Percentiles rank a stretch among this genome's conserved stretches.
Conservation (phyloP, 208 protist species). For the Leishmania mexicana region DNA sequence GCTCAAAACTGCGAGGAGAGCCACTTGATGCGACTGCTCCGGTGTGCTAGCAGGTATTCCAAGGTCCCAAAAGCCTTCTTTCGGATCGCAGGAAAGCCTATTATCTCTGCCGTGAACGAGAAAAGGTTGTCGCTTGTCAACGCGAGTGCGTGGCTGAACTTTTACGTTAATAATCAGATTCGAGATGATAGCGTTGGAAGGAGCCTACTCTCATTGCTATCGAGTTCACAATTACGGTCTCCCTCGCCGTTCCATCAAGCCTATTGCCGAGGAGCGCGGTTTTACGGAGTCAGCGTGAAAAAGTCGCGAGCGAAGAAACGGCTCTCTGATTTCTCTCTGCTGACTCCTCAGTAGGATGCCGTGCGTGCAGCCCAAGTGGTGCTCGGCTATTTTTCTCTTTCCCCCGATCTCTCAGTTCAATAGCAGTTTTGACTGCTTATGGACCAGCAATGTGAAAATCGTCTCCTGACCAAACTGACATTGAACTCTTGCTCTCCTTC, state of each 20-base stretch:
- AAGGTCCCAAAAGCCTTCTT: conserved; percentile 58
- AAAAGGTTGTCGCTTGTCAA: conserved; percentile 45
- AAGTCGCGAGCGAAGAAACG: background rate
- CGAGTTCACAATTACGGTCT: background rate
- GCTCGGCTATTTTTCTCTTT: conserved; percentile 1
- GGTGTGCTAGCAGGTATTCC: conserved; percentile 29
- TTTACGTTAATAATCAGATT: conserved; percentile 62
- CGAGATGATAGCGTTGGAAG: conserved; percentile 74
- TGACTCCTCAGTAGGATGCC: background rate
- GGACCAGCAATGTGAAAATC: background rate
- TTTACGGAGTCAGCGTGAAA: conserved; percentile 26
- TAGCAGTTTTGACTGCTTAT: background rate
- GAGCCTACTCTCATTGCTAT: conserved; percentile 33
- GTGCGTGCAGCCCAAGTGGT: background rate
- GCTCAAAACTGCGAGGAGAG: conserved; percentile 44
- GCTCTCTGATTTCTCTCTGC: background rate
- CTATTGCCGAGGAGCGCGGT: conserved; percentile 20
- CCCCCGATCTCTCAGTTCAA: conserved; percentile 7
- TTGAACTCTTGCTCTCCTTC: background rate
- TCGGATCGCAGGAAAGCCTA: conserved; percentile 49
- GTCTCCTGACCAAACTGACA: background rate
- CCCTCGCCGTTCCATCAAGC: conserved; percentile 6
- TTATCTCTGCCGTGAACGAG: conserved; percentile 35
- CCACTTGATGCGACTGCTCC: conserved; percentile 65
- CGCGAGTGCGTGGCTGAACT: conserved; percentile 59